These are phyloP conservation scores for Lactifluus rugatus DNA, from an alignment of 768 basidiomycete genomes.

Conservation along the genomic window DNA sequence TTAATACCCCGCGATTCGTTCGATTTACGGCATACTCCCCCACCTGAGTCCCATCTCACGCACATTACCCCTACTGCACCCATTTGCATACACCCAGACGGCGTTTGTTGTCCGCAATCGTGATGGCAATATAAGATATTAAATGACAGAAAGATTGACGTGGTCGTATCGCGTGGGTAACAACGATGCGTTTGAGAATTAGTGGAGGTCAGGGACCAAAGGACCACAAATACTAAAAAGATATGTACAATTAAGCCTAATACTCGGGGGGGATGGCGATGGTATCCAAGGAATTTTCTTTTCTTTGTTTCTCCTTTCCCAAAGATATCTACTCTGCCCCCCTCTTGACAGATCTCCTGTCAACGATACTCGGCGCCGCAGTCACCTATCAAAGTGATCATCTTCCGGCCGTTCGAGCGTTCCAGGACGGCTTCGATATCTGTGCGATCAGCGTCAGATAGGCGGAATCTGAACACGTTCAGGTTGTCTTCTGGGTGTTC, in stretches of 20 bases:
- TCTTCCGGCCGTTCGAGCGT: conserved; percentile 48
- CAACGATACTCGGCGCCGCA: conserved; percentile 76
- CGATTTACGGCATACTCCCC: conserved; percentile 3
- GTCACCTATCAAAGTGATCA: conserved; percentile 67
- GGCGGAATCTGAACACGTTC: conserved; percentile 46
- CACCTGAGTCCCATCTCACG: background rate
- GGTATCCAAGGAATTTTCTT: background rate
- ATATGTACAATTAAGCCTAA: conserved; percentile 2
- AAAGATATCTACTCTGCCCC: background rate
- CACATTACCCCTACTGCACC: background rate
- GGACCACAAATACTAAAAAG: background rate
- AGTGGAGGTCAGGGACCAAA: background rate
- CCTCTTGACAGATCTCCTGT: background rate
- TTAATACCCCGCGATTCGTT: background rate
- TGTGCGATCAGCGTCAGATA: conserved; percentile 46
- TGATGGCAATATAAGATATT: background rate
- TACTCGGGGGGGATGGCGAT: too few relatives aligned
- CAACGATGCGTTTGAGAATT: background rate
- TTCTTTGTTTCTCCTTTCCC: background rate
- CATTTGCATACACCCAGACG: background rate
- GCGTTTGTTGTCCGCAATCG: background rate
- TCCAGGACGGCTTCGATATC: conserved; percentile 56
- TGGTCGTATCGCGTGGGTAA: background rate
- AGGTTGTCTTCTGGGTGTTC: conserved; percentile 66
- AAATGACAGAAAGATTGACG: background rate